Evolutionary conservation across 176 grass and related monocot genomes (phyloP).

Genomic region (Chrysopogon serrulatus): DNA sequence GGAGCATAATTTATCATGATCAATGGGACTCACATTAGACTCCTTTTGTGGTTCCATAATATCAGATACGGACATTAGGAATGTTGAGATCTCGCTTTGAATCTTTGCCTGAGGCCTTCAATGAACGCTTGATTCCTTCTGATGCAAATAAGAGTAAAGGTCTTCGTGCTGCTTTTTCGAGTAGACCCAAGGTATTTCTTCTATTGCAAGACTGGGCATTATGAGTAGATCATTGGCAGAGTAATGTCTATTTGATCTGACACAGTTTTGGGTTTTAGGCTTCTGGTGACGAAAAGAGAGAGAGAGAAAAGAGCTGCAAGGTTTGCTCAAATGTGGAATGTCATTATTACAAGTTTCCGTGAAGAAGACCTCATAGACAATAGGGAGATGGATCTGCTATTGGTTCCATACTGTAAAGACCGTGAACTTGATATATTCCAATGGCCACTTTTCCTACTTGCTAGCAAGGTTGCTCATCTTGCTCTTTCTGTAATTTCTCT

Average conservation of each 20-base stretch:
- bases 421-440: constrained; percentile 78
- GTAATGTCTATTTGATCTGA: neutral
- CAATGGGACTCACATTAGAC: constrained; percentile 11
- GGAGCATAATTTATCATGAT: constrained; percentile 18
- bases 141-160: constrained; percentile 58
- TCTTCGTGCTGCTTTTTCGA: constrained; percentile 54
- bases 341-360: constrained; percentile 87
- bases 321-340: constrained; percentile 98
- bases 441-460: constrained; percentile 97
- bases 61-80: constrained; percentile 85
- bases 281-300: constrained; percentile 38
- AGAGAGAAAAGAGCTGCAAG: constrained; percentile 73
- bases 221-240: constrained; percentile 16
- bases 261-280: constrained; percentile 26
- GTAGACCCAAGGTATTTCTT: constrained; percentile 52
- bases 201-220: neutral
- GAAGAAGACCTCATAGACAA: constrained; percentile 96
- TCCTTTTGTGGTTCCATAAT: constrained; percentile 17
- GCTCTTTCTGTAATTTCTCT: constrained; percentile 15
- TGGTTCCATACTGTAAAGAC: constrained; percentile 95
- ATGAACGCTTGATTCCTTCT: constrained; percentile 71
- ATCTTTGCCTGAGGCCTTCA: constrained; percentile 71
- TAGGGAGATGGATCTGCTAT: constrained; percentile 91
- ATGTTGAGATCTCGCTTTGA: constrained; percentile 96
- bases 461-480: constrained; percentile 75